Evolutionary conservation across 164 flowering plant species (phyloP).

Genomic region (Taxillus chinensis): DNA sequence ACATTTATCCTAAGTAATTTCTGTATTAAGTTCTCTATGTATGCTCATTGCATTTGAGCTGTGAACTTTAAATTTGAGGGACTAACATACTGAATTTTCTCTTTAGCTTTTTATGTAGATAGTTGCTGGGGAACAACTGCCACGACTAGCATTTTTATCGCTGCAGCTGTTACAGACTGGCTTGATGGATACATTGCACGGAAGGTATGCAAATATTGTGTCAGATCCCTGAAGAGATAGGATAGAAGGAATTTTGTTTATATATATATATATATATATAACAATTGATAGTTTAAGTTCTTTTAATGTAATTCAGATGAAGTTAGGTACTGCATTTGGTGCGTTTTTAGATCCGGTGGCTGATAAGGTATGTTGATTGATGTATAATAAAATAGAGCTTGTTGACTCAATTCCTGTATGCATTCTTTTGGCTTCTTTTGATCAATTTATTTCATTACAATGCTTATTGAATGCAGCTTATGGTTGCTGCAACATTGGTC

Average conservation of each 20-base stretch:
- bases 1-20: too few species aligned
- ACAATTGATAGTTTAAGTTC: neutral
- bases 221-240: neutral
- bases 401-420: neutral
- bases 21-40: too few species aligned
- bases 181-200: constrained; percentile 97
- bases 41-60: neutral
- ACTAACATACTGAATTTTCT: constrained; percentile 14
- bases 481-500: constrained; percentile 95
- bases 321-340: constrained; percentile 73
- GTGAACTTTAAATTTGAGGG: constrained; percentile 2
- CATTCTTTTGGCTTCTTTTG: neutral
- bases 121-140: constrained; percentile 75
- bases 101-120: constrained; percentile 64
- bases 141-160: constrained; percentile 78
- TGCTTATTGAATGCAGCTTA: constrained; percentile 59
- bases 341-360: constrained; percentile 99
- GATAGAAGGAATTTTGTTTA: neutral
- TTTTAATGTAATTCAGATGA: constrained; percentile 53
- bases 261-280: neutral
- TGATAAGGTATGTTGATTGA: constrained; percentile 55
- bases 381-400: neutral
- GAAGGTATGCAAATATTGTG: constrained; percentile 35
- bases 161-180: constrained; percentile 96
- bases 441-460: constrained; percentile 8